A percentile compares a stretch with the other conserved stretches of the same genome.
phyloP scores from a whole-genome alignment of 139 green algal species.

The Picochlorum sp. region DNA sequence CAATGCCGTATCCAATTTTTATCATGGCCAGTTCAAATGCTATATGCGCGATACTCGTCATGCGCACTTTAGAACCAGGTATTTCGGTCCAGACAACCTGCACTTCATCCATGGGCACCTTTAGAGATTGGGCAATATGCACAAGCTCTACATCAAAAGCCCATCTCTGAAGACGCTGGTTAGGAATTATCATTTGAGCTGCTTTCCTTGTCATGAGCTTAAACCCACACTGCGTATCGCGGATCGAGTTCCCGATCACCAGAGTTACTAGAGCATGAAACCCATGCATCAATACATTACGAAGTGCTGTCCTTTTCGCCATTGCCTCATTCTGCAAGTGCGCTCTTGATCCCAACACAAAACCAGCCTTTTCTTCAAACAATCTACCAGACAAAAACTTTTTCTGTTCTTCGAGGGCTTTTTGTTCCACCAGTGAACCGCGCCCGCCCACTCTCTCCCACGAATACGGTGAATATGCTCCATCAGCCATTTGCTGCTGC shows the following conservation, averaged over 20 bases:
- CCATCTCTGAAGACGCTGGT: conserved; percentile 89
- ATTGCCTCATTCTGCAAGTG: conserved; percentile 42
- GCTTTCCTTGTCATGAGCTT: conserved; percentile 86
- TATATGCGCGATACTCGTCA: conserved; percentile 85
- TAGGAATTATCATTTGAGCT: conserved; percentile 62
- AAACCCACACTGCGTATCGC: conserved; percentile 93
- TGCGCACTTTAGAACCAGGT: conserved; percentile 84
- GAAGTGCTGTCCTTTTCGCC: conserved; percentile 42
- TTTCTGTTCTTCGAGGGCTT: too few species aligned
- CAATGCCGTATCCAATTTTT: conserved; percentile 32
- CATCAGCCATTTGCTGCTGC: background rate
- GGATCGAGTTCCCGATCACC: conserved; percentile 54
- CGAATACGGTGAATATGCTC: background rate
- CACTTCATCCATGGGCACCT: conserved; percentile 48
- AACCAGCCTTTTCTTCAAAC: background rate
- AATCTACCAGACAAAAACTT: background rate
- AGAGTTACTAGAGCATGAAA: conserved; percentile 80
- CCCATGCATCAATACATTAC: conserved; percentile 82
- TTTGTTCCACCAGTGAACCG: too few species aligned
- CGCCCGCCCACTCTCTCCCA: background rate
- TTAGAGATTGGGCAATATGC: conserved; percentile 60
- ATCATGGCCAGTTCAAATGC: conserved; percentile 69
- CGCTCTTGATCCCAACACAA: conserved; percentile 47
- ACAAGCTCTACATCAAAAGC: conserved; percentile 97
- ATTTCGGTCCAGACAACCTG: conserved; percentile 90